Conservation (phyloP, 2,329 filamentous ascomycete species). For the Pyrenophora tritici-repentis region DNA sequence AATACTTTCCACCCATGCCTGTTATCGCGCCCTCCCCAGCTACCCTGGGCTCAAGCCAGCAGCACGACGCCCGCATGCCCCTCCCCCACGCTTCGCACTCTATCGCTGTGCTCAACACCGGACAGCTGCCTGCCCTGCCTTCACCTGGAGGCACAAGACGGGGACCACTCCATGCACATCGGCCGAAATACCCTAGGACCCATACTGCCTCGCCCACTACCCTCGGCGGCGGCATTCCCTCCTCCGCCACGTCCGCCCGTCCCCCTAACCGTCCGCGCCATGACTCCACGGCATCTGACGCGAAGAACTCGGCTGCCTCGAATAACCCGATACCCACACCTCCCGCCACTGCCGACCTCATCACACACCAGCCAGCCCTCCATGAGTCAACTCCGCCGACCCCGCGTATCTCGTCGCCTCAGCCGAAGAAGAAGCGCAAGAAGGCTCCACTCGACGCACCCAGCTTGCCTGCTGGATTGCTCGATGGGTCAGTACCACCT, state of each 20-base stretch:
- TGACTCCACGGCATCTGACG: constrained; percentile 51
- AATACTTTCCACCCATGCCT: constrained; percentile 79
- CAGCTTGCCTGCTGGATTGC: constrained; percentile 60
- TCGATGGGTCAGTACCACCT: constrained; percentile 84
- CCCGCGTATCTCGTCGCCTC: constrained; percentile 56
- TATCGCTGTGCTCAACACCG: constrained; percentile 80
- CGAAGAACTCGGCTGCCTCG: constrained; percentile 48
- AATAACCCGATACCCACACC: constrained; percentile 63
- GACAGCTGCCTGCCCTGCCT: constrained; percentile 77
- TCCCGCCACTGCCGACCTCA: constrained; percentile 51
- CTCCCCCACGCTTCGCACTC: constrained; percentile 57
- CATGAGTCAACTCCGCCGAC: constrained; percentile 53
- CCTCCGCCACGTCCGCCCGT: constrained; percentile 47
- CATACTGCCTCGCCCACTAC: constrained; percentile 83
- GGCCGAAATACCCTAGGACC: constrained; percentile 69
- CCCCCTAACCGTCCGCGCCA: constrained; percentile 43
- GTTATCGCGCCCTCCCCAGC: constrained; percentile 50
- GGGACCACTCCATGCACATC: constrained; percentile 48
- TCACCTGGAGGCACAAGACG: constrained; percentile 75
- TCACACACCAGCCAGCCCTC: constrained; percentile 44
- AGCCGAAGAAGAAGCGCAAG: constrained; percentile 53
- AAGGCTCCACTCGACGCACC: constrained; percentile 43
- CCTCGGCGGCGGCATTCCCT: constrained; percentile 48
- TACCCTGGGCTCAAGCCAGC: constrained; percentile 42
- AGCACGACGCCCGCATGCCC: constrained; percentile 47